phyloP scores from a whole-genome alignment of 2,329 filamentous ascomycete species.

The Claviceps lovelessii region DNA sequence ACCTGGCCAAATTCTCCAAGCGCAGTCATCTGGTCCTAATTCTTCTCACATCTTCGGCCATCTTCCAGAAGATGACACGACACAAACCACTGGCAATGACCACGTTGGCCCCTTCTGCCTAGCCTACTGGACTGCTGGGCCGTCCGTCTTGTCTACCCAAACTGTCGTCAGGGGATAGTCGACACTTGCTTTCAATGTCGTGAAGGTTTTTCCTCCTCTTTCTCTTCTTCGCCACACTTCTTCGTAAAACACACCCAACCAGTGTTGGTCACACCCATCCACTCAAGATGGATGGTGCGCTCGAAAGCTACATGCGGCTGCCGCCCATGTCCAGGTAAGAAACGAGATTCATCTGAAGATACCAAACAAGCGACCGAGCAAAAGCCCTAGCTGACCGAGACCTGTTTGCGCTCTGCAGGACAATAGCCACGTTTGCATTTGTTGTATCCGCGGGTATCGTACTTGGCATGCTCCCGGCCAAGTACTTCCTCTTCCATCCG shows the following conservation, averaged over 20 bases:
- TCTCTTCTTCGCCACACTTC: not conserved
- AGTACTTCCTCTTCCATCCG: slow-evolving; percentile 38
- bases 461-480: slow-evolving; percentile 35
- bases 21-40: no score
- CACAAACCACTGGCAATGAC: slow-evolving; percentile 18
- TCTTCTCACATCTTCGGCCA: slow-evolving; percentile 1
- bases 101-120: slow-evolving; percentile 6
- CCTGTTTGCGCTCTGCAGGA: slow-evolving; percentile 33
- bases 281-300: slow-evolving; percentile 18
- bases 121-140: slow-evolving; percentile 15
- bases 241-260: not conserved
- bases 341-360: not conserved
- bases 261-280: slow-evolving; percentile 4
- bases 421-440: slow-evolving; percentile 47
- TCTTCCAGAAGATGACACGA: slow-evolving; percentile 19
- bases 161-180: not conserved
- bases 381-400: slow-evolving; percentile 7
- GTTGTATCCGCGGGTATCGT: slow-evolving; percentile 46
- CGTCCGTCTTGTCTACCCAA: not conserved
- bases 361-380: not conserved
- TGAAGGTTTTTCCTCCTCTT: slow-evolving; percentile 6
- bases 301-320: slow-evolving; percentile 25
- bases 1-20: not conserved
- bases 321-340: slow-evolving; percentile 30
- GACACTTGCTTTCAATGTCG: slow-evolving; percentile 1